phyloP scores from a whole-genome alignment of 306 rosid species.

The Begonia masoniana region DNA sequence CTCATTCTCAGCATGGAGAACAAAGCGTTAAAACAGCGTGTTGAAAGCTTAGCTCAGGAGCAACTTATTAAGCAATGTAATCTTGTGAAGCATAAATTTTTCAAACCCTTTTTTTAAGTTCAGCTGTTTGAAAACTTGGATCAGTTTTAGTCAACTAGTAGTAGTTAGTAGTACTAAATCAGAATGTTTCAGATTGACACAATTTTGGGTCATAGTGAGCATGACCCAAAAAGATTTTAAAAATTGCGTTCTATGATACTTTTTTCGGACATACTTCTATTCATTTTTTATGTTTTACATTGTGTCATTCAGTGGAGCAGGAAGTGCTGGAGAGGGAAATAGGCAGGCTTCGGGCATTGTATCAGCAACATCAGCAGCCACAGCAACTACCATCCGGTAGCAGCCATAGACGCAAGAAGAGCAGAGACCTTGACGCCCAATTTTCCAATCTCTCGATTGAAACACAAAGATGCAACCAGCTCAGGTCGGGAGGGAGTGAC shows the following conservation, averaged over 20 bases:
- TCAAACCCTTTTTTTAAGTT: background rate
- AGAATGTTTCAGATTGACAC: background rate
- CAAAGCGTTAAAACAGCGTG: slow-evolving; percentile 57
- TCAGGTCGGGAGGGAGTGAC: slow-evolving; percentile 58
- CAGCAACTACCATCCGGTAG: slow-evolving; percentile 39
- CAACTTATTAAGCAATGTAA: slow-evolving; percentile 63
- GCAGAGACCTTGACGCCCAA: slow-evolving; percentile 84
- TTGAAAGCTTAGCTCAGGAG: slow-evolving; percentile 58
- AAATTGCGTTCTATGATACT: too few relatives aligned
- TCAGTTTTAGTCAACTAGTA: background rate
- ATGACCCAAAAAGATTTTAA: too few relatives aligned
- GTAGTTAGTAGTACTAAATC: background rate
- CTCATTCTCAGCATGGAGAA: slow-evolving; percentile 70
- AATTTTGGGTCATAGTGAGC: background rate
- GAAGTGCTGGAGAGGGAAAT: slow-evolving; percentile 40
- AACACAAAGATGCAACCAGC: slow-evolving; percentile 50
- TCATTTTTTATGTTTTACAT: background rate
- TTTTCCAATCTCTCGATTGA: slow-evolving; percentile 64
- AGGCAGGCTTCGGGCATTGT: slow-evolving; percentile 19
- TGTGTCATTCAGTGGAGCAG: slow-evolving; percentile 30
- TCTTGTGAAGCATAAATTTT: slow-evolving; percentile 13
- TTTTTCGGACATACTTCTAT: too few relatives aligned
- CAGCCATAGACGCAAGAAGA: slow-evolving; percentile 62
- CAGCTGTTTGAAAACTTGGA: background rate
- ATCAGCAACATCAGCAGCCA: slow-evolving; percentile 14